Evolutionary conservation across 2,329 filamentous ascomycete genomes (phyloP).

Genomic region (Davidsoniella neocaledoniae): DNA sequence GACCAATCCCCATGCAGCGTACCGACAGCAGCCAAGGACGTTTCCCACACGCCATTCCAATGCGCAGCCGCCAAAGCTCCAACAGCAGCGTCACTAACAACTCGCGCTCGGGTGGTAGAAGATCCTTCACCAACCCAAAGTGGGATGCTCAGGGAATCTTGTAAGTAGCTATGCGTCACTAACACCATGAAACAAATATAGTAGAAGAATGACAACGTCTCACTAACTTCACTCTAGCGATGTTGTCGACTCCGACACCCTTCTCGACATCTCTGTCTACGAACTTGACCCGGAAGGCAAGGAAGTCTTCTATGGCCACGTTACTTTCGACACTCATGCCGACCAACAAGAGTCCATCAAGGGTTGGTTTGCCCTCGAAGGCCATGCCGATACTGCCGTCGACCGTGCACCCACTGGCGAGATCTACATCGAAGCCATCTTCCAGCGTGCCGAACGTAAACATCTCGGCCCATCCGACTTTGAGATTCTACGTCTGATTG

Average conservation of each 20-base stretch:
- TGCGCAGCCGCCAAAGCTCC: constrained; percentile 92
- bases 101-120: constrained; percentile 16
- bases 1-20: constrained; percentile 41
- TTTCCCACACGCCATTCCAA: constrained; percentile 80
- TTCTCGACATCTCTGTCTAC: constrained; percentile 87
- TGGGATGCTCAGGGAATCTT: constrained; percentile 95
- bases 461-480: constrained; percentile 93
- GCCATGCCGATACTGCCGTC: constrained; percentile 49
- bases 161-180: constrained; percentile 40
- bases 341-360: constrained; percentile 55
- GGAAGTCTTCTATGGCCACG: constrained; percentile 68
- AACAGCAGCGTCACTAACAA: constrained; percentile 69
- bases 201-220: neutral
- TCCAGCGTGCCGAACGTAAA: constrained; percentile 74
- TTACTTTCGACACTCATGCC: constrained; percentile 55
- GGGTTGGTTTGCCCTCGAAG: constrained; percentile 71
- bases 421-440: constrained; percentile 71
- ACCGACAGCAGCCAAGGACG: constrained; percentile 68
- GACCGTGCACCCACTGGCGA: constrained; percentile 55
- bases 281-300: constrained; percentile 66
- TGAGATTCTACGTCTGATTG: constrained; percentile 87
- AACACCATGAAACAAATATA: neutral
- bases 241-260: constrained; percentile 77
- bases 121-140: constrained; percentile 57
- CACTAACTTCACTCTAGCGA: constrained; percentile 39